Evolutionary conservation across 1,284 basidiomycete genomes (phyloP), one percentile per base, ranked within the genome.

Genomic region (Wallemia mellicola): DNA sequence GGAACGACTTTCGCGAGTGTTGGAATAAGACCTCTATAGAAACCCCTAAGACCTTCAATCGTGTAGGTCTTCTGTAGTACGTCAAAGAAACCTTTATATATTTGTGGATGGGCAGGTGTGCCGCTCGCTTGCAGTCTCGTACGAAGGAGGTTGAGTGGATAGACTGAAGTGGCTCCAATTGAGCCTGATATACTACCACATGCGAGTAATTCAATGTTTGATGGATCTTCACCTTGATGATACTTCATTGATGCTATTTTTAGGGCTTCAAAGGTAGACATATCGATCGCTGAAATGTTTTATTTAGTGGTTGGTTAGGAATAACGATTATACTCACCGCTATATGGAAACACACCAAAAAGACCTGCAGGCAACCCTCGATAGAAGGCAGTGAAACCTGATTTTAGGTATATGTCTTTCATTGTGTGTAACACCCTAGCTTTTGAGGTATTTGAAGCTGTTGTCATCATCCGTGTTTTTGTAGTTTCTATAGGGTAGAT

Each of bases 41-140:
- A 87, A 1, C 92, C 92, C 63, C 81, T 76, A 81, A 87, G 85
- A 0, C 92, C 92, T 68, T 96, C 92, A 24, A 78, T 76, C 58
- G 76, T 73, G 69, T 84, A 84, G 24, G 92, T 96, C 68, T 82
- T 82, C 55, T 74, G 69, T 3, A 78, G 77, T 3, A 95, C 94
- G 68, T 99, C 94, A 70, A 77, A 71, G 62, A 92, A 82, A 25
- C 91, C 89, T 1, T 76, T 79, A 70, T 99, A 99, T 19, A 73
- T 74, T 64, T 89, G 82, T 1, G 88, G 88, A 68, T 95, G 89
- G 0, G 88, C 86, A 0, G 83, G 79, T 0, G 86, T 91, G 1
- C 94, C 94, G 0, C 88, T 89, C 1, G 94, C 94, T 71, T 99
- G 94, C 61, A 98, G 69, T 58, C 92, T 79, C 11, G 94, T 99